Percentiles rank a stretch among this genome's conserved stretches.
phyloP scores from a whole-genome alignment of 2,329 filamentous ascomycete species.

The Mycogone perniciosa region DNA sequence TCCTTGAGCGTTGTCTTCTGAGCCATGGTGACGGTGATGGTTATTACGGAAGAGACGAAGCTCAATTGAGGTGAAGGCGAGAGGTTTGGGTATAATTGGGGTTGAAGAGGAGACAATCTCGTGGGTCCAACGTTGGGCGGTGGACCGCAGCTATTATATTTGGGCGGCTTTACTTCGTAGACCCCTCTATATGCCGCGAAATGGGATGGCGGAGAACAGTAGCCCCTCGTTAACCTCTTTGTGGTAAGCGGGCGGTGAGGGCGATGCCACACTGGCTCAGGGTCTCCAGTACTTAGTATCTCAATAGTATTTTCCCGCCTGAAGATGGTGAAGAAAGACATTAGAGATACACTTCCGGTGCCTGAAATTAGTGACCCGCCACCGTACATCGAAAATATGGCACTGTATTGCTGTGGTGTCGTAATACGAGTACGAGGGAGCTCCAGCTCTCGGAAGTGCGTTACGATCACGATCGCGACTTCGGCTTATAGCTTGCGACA shows the following conservation, averaged over 20 bases:
- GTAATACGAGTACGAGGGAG: background rate
- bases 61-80: background rate
- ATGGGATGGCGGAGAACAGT: background rate
- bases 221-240: background rate
- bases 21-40: slow-evolving; percentile 40
- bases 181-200: background rate
- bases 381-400: no score
- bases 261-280: no score
- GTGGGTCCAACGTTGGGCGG: background rate
- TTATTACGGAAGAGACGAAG: background rate
- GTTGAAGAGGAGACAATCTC: background rate
- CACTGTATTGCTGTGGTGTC: background rate
- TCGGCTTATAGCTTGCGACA: background rate
- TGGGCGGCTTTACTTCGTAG: background rate
- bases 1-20: slow-evolving; percentile 73
- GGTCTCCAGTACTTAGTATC: no score
- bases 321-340: no score
- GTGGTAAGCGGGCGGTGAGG: no score
- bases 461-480: background rate
- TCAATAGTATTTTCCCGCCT: no score
- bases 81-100: background rate
- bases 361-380: no score
- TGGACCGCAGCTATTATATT: background rate
- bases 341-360: no score
- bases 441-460: no score